phyloP scores from a whole-genome alignment of 805 yeast species.

The Starmerella stigmatis region DNA sequence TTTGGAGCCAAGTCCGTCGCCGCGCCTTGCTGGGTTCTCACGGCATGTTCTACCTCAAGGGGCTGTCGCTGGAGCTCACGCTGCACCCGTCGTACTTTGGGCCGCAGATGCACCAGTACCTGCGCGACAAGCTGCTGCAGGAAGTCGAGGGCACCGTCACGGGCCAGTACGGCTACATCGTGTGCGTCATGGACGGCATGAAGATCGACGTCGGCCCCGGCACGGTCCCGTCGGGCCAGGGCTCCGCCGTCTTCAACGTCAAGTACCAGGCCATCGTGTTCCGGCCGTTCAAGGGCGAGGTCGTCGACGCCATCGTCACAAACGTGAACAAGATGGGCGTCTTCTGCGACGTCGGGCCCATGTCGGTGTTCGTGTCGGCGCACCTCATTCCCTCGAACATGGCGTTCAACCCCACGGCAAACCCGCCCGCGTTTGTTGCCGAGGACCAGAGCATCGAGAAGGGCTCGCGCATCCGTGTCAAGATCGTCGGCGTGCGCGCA shows the following conservation, averaged over 20 bases:
- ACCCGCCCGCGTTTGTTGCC: constrained; percentile 95
- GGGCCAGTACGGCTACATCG: constrained; percentile 95
- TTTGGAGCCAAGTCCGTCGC: no score
- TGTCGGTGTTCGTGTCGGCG: constrained; percentile 86
- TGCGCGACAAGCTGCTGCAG: constrained; percentile 77
- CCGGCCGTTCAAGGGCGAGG: constrained; percentile 98
- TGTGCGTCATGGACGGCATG: constrained; percentile 91
- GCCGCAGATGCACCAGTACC: constrained; percentile 90
- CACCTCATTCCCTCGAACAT: constrained; percentile 91
- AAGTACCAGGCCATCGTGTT: constrained; percentile 94
- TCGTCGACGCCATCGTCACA: constrained; percentile 92
- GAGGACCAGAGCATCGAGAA: constrained; percentile 92
- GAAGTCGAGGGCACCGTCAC: constrained; percentile 99
- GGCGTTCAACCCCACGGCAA: constrained; percentile 86
- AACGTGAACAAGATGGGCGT: constrained; percentile 92
- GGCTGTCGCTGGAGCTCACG: constrained; percentile 80
- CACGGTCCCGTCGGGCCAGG: constrained; percentile 76
- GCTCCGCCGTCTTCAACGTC: constrained; percentile 93
- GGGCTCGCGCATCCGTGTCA: constrained; percentile 85
- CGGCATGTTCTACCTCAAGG: constrained; percentile 47
- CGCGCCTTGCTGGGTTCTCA: no score
- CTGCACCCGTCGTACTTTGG: constrained; percentile 97
- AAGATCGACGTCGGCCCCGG: constrained; percentile 93
- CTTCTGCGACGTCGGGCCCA: constrained; percentile 96
- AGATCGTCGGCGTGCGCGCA: constrained; percentile 93